Base-by-base conservation (phyloP, 805 yeast species). In the Isabelozyma rhagii region DNA sequence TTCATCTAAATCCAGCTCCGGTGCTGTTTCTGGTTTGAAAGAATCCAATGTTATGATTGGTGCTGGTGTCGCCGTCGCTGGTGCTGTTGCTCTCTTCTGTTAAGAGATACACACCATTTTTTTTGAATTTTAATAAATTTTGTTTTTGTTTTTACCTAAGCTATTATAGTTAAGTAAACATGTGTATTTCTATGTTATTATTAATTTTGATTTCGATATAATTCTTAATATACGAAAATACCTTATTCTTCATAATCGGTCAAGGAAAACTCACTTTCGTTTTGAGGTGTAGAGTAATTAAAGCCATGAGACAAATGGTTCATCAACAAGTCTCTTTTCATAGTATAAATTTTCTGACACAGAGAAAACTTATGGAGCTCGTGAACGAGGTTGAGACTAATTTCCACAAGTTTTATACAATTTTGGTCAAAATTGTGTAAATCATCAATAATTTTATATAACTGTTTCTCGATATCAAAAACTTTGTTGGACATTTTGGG, bases 21-120 rank as follows among this genome's bases (percentile, higher is more conserved):
- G 49, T 44, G 51, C 42, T 27, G 52, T 49, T 46, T 18, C 18
- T 8, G 27, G 41, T 10, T n/a, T 41, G 43, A 15, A 41, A n/a
- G 14, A 41, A 8, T 52, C 41, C 17, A 53, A 47, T 44, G 50
- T 38, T 14, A 34, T 48, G 31, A 44, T 51, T 41, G 59, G 57
- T 49, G 51, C 51, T 45, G 59, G 50, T 45, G 57, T 48, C 43
- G 57, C 50, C 39, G 55, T 47, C 39, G 54, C 52, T 28, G 59
- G 52, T 41, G 60, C 59, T 43, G 60, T 54, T 49, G 58, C 49
- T 47, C 54, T 56, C 42, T 54, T 57, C 42, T 44, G 53, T 28
- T 50, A 45, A 50, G 41, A 29, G 41, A 40, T 31, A 10, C 2
- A 8, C n/a, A 31, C 28, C 15, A 21, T 15, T 7, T 34, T 31